phyloP scores from a whole-genome alignment of 2,329 filamentous ascomycete genomes.

The Biscogniauxia sp. region DNA sequence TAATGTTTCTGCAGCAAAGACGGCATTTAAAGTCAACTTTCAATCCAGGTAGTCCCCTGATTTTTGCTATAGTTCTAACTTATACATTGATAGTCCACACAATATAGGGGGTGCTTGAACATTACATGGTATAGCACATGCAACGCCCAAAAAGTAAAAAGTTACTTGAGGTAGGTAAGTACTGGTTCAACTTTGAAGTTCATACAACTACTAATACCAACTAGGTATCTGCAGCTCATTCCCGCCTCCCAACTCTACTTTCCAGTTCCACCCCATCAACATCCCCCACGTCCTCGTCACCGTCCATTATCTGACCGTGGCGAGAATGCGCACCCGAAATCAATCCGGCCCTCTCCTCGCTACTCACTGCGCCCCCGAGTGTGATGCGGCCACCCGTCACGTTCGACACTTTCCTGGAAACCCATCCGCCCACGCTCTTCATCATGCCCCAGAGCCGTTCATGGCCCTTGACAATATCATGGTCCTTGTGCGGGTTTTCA shows the following conservation, averaged over 20 bases:
- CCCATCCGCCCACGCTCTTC: conserved; percentile 53
- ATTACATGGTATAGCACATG: too few species aligned
- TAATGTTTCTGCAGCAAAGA: conserved; percentile 13
- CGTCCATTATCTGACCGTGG: conserved; percentile 44
- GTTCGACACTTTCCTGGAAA: conserved; percentile 53
- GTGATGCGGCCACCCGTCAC: conserved; percentile 57
- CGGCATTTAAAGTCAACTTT: background rate
- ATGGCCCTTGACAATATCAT: conserved; percentile 54
- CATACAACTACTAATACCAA: background rate
- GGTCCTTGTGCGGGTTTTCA: conserved; percentile 66
- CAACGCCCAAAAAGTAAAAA: too few species aligned
- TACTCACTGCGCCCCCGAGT: conserved; percentile 32
- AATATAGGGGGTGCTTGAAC: too few species aligned
- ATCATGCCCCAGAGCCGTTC: conserved; percentile 65
- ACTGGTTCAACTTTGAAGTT: background rate
- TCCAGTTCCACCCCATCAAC: conserved; percentile 38
- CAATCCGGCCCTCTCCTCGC: conserved; percentile 31
- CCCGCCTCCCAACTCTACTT: conserved; percentile 18
- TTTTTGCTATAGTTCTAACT: background rate
- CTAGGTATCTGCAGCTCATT: background rate
- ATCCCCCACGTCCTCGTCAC: conserved; percentile 48
- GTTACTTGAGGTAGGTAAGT: background rate
- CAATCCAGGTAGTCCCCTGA: too few species aligned
- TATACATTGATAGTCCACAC: too few species aligned
- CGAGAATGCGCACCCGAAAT: conserved; percentile 17